A percentile compares a stretch with the other conserved stretches of the same genome.
phyloP scores from a whole-genome alignment of 805 yeast genomes.

The Peterozyma toletana region DNA sequence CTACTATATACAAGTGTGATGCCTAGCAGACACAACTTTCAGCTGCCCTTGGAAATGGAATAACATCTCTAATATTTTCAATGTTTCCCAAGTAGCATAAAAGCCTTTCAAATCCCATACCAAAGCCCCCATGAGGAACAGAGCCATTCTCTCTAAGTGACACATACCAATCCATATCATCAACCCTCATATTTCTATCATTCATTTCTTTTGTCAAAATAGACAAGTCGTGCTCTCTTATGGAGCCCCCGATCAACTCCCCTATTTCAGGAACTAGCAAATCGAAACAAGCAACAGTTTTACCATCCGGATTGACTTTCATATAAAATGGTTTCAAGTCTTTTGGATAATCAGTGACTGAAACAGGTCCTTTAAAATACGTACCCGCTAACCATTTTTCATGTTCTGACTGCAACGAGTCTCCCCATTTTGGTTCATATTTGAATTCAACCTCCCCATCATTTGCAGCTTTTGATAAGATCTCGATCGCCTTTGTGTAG shows the following conservation, averaged over 20 bases:
- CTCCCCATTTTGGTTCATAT: slow-evolving; percentile 59
- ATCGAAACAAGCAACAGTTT: slow-evolving; percentile 87
- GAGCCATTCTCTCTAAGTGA: slow-evolving; percentile 69
- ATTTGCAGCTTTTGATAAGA: slow-evolving; percentile 29
- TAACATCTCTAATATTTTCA: slow-evolving; percentile 79
- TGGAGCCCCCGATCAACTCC: slow-evolving; percentile 89
- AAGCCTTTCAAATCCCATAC: slow-evolving; percentile 88
- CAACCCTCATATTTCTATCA: slow-evolving; percentile 46
- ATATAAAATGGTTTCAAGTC: slow-evolving; percentile 85
- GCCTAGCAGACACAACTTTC: slow-evolving; percentile 38
- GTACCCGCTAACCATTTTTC: slow-evolving; percentile 85
- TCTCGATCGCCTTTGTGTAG: slow-evolving; percentile 66
- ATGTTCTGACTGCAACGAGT: slow-evolving; percentile 71
- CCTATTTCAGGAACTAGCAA: slow-evolving; percentile 86
- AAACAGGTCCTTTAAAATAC: slow-evolving; percentile 66
- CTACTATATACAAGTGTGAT: slow-evolving; percentile 4
- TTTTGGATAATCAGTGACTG: slow-evolving; percentile 83
- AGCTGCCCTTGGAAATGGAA: slow-evolving; percentile 79
- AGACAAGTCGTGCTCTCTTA: slow-evolving; percentile 68
- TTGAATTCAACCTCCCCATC: slow-evolving; percentile 27
- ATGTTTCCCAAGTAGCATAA: slow-evolving; percentile 65
- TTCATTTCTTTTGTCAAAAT: slow-evolving; percentile 42
- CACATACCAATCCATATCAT: slow-evolving; percentile 73
- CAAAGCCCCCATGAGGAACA: slow-evolving; percentile 96
- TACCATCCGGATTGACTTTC: slow-evolving; percentile 43